Percentiles rank a stretch among this genome's conserved stretches.
Conservation (phyloP, 2,329 filamentous ascomycete species). For the Davidsoniella neocaledoniae region DNA sequence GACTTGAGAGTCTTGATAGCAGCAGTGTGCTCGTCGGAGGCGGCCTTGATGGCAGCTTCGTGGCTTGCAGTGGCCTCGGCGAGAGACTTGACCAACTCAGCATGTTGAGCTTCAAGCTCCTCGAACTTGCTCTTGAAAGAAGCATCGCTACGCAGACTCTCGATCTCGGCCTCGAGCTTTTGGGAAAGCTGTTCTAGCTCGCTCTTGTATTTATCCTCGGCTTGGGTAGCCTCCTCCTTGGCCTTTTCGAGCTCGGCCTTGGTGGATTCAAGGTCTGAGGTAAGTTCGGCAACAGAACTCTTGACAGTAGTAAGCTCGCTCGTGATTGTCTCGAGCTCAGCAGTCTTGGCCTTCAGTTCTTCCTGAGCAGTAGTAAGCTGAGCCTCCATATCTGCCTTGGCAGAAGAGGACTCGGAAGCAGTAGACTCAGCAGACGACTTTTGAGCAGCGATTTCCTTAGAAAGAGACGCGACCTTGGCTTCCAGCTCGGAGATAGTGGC, state of each 20-base stretch:
- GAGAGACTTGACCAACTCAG: constrained; percentile 26
- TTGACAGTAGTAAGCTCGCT: constrained; percentile 28
- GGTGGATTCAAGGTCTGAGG: constrained; percentile 31
- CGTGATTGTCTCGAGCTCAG: constrained; percentile 24
- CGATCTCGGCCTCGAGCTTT: constrained; percentile 49
- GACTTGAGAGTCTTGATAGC: constrained; percentile 37
- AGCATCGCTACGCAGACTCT: constrained; percentile 44
- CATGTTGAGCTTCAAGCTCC: constrained; percentile 40
- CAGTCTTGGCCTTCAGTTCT: constrained; percentile 18
- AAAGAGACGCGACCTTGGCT: constrained; percentile 29
- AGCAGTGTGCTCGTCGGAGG: constrained; percentile 27
- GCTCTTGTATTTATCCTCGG: constrained; percentile 39
- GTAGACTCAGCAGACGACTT: constrained; percentile 33
- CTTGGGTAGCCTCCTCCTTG: constrained; percentile 29
- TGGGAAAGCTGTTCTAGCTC: constrained; percentile 41
- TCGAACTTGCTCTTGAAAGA: constrained; percentile 48
- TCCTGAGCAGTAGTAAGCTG: constrained; percentile 22
- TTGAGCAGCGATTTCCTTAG: constrained; percentile 34
- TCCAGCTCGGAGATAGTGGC: constrained; percentile 30
- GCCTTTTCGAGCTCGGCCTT: constrained; percentile 29
- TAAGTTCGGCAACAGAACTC: constrained; percentile 30
- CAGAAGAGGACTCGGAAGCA: constrained; percentile 28
- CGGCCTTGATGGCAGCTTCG: constrained; percentile 25
- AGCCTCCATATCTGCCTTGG: constrained; percentile 30
- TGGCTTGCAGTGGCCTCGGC: constrained; percentile 24